Base-by-base conservation (phyloP, 805 yeast species). In the Zygotorulaspora chibaensis region DNA sequence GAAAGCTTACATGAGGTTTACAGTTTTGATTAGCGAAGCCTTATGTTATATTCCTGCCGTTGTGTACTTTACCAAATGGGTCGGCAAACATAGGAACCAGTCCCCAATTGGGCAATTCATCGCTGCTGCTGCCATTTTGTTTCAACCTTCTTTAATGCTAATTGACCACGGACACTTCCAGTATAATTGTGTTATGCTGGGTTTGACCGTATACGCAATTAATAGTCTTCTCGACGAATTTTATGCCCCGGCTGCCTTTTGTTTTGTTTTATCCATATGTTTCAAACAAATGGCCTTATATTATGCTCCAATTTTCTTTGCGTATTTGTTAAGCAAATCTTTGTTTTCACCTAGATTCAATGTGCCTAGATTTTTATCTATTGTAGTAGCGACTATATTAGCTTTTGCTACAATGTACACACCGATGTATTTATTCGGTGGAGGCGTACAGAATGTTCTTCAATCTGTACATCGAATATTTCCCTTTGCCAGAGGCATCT, bases 91-190 rank as follows among this genome's bases (percentile, higher is more conserved):
- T 44, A 71, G 74, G 52, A 59, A 76, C 63, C 66, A 69, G 71
- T 75, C 83, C 2, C 75, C 91, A 33, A 78, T 87, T 58, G 87
- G 85, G 57, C 95, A 87, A 62, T 80, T 85, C 11, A 75, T 84
- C 23, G 81, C 85, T 12, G 79, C 88, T 0, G 83, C 88, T 1
- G 80, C 89, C 13, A 80, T 93, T n/a, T 63, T 93, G 28, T 80
- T 83, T 61, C 95, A 87, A 63, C 97, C 99, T 0, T 74, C 86
- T 2, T 71, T 91, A 48, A 75, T 86, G 36, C 72, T 93, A 46
- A 81, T 93, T 38, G 99, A 93, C 62, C 97, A 93, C 66, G 99
- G 99, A 6, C 99, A 93, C 67, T 93, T 93, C 69, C 99, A 95
- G 68, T 91, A 81, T 67, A 95, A 93, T 58, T 79, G 89, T 0